Percentiles rank a stretch among this genome's conserved stretches.
phyloP scores from a whole-genome alignment of 139 green algal species.

The Coelastrella sp. region DNA sequence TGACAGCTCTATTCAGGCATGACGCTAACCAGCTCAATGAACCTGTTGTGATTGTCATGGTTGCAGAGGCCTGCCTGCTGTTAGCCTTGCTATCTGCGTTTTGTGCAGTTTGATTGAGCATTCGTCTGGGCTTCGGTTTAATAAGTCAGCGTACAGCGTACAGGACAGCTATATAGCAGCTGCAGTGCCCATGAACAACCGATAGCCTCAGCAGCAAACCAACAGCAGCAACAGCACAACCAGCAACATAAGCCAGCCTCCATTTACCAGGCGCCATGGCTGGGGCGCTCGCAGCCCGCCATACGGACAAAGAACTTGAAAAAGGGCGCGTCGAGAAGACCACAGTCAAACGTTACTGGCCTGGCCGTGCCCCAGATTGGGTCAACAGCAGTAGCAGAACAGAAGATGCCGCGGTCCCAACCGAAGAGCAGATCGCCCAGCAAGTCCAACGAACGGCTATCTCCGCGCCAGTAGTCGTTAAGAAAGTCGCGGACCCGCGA shows the following conservation, averaged over 20 bases:
- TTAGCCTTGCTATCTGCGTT: too few species aligned
- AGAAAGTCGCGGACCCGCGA: constrained; percentile 73
- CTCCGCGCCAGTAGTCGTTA: constrained; percentile 77
- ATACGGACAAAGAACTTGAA: constrained; percentile 64
- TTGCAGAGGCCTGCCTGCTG: too few species aligned
- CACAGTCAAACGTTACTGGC: constrained; percentile 90
- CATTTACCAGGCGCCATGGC: constrained; percentile 55
- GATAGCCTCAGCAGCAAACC: neutral
- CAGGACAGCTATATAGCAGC: too few species aligned
- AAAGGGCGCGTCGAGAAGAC: constrained; percentile 82
- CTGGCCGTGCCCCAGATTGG: constrained; percentile 90
- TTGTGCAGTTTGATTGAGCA: too few species aligned
- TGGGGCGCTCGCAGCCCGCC: constrained; percentile 57
- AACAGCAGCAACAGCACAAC: too few species aligned
- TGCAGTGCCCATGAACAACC: too few species aligned
- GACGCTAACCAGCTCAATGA: too few species aligned
- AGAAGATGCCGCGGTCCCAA: neutral
- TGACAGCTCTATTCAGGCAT: too few species aligned
- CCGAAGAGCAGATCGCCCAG: constrained; percentile 35
- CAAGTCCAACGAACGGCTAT: constrained; percentile 66
- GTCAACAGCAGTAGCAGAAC: constrained; percentile 56
- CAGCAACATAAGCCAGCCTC: neutral
- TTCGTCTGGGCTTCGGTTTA: too few species aligned
- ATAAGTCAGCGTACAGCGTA: too few species aligned
- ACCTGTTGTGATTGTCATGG: too few species aligned